Conservation (phyloP, 768 basidiomycete genomes). For the Hemileccinum rubropunctum region DNA sequence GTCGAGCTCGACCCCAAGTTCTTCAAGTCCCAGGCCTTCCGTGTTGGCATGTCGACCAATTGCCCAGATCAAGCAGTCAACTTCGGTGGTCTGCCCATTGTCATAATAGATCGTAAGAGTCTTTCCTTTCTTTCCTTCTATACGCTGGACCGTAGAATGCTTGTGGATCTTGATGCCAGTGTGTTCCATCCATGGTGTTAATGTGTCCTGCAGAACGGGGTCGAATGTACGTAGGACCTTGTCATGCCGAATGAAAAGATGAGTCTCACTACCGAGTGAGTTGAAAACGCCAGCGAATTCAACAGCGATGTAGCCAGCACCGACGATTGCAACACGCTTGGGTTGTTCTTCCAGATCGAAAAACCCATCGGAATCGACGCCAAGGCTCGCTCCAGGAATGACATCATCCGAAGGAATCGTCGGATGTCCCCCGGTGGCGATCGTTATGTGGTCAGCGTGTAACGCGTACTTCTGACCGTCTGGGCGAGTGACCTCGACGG, state of each 20-base stretch:
- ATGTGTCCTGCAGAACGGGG: constrained; percentile 73
- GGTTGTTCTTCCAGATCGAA: constrained; percentile 91
- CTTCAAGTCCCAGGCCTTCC: constrained; percentile 71
- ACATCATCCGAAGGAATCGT: constrained; percentile 71
- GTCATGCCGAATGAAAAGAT: constrained; percentile 87
- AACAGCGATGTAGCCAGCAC: constrained; percentile 97
- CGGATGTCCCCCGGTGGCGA: constrained; percentile 88
- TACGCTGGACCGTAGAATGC: constrained; percentile 64
- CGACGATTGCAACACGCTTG: constrained; percentile 89
- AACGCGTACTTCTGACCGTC: constrained; percentile 73
- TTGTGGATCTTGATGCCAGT: constrained; percentile 91
- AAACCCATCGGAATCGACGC: constrained; percentile 94
- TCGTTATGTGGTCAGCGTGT: constrained; percentile 70
- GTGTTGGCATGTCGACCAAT: constrained; percentile 88
- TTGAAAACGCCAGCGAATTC: constrained; percentile 96
- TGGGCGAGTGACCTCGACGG: constrained; percentile 68
- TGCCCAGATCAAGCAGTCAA: constrained; percentile 90
- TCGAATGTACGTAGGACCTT: constrained; percentile 93
- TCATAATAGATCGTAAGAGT: constrained; percentile 74
- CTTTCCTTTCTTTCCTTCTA: constrained; percentile 73
- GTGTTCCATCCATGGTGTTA: constrained; percentile 92
- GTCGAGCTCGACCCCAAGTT: constrained; percentile 71
- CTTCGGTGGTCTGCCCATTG: constrained; percentile 74
- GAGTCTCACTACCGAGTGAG: constrained; percentile 87
- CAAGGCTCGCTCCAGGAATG: constrained; percentile 88